Base-by-base conservation (phyloP, 176 grass and related monocot genomes). In the Lolium rigidum region DNA sequence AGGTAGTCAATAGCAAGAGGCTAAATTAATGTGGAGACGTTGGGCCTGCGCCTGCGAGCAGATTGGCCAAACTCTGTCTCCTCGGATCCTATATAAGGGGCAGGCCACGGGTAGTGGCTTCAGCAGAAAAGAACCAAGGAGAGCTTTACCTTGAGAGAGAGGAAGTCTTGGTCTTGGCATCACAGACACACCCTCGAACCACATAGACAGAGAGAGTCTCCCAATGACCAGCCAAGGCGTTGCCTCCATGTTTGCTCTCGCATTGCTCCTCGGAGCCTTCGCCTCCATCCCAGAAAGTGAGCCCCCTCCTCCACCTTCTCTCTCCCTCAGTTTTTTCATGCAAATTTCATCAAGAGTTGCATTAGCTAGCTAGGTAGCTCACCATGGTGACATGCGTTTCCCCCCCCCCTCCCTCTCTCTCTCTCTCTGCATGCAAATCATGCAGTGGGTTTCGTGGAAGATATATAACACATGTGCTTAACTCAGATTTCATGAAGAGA, bases 51-150 rank as follows among this genome's bases (percentile, higher is more conserved):
- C 48, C 6, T 6, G 74, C 26, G 59, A 91, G 77, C 84, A 76
- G 90, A 88, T 81, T 77, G 86, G 82, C 62, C 54, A 17, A 79
- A 90, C 55, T 15, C 16, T 76, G 43, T 85, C 82, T 84, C 69
- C 69, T 90, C 69, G 10, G 70, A 63, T 85, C 87, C 82, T 91
- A 88, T 91, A 91, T 91, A 91, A 85, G 70, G 24, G 39, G 69
- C 51, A 51, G 10, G 50, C 31, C 7, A 5, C 70, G 77, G 60
- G 21, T 50, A n/a, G 78, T 52, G 70, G 70, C 18, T 13, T 81
- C 82, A 17, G 13, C 89, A 80, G 76, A 49, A 80, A 77, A 49
- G n/a, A 77, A 88, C 61, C 76, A 76, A 55, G 20, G 7, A 17
- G 37, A 31, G 28, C 18, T 20, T 24, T 28, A 47, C 31, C 31